Evolutionary conservation across 495 filamentous ascomycete species (phyloP).

Genomic region (Terfezia boudieri): DNA sequence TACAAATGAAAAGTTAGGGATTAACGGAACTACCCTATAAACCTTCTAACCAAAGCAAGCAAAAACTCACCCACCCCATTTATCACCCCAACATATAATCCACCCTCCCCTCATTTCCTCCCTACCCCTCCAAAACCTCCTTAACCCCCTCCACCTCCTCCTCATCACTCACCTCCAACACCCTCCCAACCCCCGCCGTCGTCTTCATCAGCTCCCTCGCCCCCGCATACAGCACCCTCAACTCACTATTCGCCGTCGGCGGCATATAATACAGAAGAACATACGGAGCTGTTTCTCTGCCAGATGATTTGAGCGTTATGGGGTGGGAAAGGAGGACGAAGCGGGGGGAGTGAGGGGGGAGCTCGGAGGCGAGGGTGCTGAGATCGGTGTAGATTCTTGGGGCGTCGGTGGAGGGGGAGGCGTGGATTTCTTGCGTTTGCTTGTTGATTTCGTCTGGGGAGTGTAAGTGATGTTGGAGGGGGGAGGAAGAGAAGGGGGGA

Average conservation of each 20-base stretch:
- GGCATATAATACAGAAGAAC: slow-evolving; percentile 86
- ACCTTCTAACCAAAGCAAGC: too few species aligned
- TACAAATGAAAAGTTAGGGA: too few species aligned
- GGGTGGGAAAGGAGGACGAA: slow-evolving; percentile 7
- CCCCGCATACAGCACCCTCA: slow-evolving; percentile 83
- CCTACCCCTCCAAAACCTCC: too few species aligned
- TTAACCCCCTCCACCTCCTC: slow-evolving; percentile 3
- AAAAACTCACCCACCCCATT: too few species aligned
- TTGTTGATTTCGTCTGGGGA: slow-evolving; percentile 58
- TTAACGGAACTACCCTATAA: too few species aligned
- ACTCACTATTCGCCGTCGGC: slow-evolving; percentile 58
- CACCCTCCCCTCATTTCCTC: too few species aligned
- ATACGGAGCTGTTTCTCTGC: slow-evolving; percentile 53
- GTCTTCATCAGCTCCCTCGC: slow-evolving; percentile 89
- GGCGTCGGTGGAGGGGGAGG: slow-evolving; percentile 25
- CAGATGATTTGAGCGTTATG: slow-evolving; percentile 18
- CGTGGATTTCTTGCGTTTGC: slow-evolving; percentile 62
- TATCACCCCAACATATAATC: too few species aligned
- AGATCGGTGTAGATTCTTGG: neutral
- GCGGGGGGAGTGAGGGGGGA: slow-evolving; percentile 5
- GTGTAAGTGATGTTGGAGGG: neutral
- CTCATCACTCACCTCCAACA: slow-evolving; percentile 5
- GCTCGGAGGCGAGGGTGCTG: slow-evolving; percentile 14
- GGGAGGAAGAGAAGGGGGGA: neutral
- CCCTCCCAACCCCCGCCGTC: slow-evolving; percentile 44